Evolutionary conservation across 106 monocot genomes (phyloP), one percentile per base, ranked within the genome.

Genomic region (Dioscorea zingiberensis): DNA sequence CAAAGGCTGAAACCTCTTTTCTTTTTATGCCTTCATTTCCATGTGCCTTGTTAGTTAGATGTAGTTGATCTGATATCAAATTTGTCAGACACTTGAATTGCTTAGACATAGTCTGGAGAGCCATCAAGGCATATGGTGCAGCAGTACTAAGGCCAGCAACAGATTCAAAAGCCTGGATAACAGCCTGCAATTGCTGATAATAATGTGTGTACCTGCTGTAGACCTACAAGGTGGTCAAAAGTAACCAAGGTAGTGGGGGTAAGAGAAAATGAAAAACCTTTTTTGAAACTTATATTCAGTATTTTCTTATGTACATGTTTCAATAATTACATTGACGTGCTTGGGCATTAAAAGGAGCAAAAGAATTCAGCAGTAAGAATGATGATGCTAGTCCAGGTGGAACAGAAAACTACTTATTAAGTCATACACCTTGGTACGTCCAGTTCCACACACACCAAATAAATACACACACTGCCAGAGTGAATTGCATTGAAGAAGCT

Each of bases 131-230:
- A 62, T 78, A 94, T 10, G 94, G 94, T 3, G 91, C 80, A n/a
- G 94, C 85, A 24, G 64, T 85, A 45, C 77, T 78, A 8, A 94
- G 77, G 13, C 91, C 94, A 0, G 94, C 82, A 2, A 94, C 91
- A 0, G 87, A 77, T 70, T 91, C 94, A 59, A 94, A 94, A 12
- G 87, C 90, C 30, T 80, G 19, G 14, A 91, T 78, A 0, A 87
- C 78, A 22, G 82, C 69, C 28, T 89, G 91, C 8, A 91, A 71
- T 69, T 94, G 90, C 38, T 91, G 91, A 47, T 87, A 76, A 59
- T 91, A 94, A 25, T 78, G 73, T 28, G 74, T 87, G 83, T 94
- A 91, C 68, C 80, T 80, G 58, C 78, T 77, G 54, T 69, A 87
- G 1, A 94, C 85, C 94, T 94, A 68, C 22, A 86, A 67, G 23